Evolutionary conservation across 2,329 filamentous ascomycete species (phyloP), one percentile per base, ranked within the genome.

Genomic region (Falciphora oryzae): DNA sequence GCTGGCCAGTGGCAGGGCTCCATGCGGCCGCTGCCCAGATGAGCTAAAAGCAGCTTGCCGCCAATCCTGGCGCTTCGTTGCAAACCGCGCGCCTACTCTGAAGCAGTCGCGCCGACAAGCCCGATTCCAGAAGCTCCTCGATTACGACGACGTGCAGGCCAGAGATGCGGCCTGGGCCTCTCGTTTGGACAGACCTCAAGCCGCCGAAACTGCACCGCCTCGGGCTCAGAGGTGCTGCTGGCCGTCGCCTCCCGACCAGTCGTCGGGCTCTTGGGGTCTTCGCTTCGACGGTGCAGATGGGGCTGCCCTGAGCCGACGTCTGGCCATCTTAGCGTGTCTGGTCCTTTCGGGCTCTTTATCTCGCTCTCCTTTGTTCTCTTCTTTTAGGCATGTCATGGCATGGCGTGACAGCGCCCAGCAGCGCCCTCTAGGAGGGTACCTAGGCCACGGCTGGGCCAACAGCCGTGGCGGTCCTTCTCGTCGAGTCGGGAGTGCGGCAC

Each of bases 151-250:
- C 29, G 29, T 60, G 27, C 28, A 3, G 38, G 16, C 32, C 6
- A 44, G n/a, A 18, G 38, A 27, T 61, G n/a, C 59, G 38, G 38
- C 32, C 61, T n/a, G 58, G 65, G 64, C 68, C 67, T 69, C 64
- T 70, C 67, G 58, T 67, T 65, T 59, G 53, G 31, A 53, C 57
- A 50, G 53, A 28, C 28, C 63, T 57, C 53, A 57, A 62, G n/a
- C 60, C 32, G 60, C 62, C 69, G 67, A 71, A 69, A 71, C 70
- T 65, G 63, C 65, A 63, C 62, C 65, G 68, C 68, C 64, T 66
- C 68, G 64, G 27, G 13, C 29, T 35, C 11, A 57, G 64, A n/a
- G 22, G 10, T n/a, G 44, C 44, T 25, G 6, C 44, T 53, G 44
- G 44, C 44, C 22, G 44, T 53, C 44, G 44, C 44, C 44, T 53